Conservation (phyloP, 257 asterid species). For the Cynanchum wilfordii region DNA sequence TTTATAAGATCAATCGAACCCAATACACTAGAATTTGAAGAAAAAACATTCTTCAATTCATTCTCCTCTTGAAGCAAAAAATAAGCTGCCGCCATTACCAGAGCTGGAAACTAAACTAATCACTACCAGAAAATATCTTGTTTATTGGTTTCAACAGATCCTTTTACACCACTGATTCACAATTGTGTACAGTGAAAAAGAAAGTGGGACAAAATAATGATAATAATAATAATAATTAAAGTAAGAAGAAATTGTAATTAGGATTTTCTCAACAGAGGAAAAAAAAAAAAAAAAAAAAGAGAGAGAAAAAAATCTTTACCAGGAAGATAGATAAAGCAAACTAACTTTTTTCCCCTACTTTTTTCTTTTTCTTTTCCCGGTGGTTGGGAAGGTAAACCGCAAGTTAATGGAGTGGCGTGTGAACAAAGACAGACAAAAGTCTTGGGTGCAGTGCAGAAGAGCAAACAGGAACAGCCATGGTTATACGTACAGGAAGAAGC, state of each 20-base stretch:
- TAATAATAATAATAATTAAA: no score
- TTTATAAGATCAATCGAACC: background rate
- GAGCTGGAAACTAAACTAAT: background rate
- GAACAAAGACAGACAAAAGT: constrained; percentile 25
- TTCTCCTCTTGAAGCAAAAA: background rate
- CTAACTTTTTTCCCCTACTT: background rate
- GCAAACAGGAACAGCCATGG: constrained; percentile 1
- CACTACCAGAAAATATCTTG: background rate
- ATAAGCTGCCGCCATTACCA: background rate
- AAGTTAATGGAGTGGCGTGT: constrained; percentile 26
- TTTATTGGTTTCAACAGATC: background rate
- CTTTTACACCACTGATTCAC: background rate
- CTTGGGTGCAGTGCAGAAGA: background rate
- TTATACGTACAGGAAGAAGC: background rate
- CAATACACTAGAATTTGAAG: background rate
- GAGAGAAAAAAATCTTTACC: background rate
- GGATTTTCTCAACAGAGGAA: background rate
- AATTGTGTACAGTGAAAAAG: background rate
- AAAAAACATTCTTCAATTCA: background rate
- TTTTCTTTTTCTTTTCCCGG: background rate
- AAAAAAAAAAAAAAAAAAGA: background rate
- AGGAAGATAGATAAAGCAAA: background rate
- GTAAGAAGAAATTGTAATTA: no score
- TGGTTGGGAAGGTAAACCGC: background rate
- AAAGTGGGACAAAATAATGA: no score